Conservation (phyloP, 768 basidiomycete species). For the Termitomyces sp. region DNA sequence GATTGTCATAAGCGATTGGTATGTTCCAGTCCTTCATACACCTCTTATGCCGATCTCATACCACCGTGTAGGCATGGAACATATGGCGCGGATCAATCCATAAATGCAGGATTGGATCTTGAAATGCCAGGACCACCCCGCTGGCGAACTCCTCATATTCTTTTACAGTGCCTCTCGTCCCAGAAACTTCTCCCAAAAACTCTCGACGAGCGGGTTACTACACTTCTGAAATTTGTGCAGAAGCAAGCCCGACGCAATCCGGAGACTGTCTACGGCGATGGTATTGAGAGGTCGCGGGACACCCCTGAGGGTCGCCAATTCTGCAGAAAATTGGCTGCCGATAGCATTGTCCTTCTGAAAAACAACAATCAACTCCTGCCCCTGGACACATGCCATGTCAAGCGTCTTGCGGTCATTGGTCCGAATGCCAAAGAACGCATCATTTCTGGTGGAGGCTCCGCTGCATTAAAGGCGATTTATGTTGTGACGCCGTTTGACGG, state of each 20-base stretch:
- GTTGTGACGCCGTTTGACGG: conserved; percentile 64
- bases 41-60: neutral
- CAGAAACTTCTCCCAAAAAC: conserved; percentile 49
- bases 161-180: conserved; percentile 34
- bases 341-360: conserved; percentile 66
- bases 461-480: conserved; percentile 68
- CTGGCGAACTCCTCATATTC: conserved; percentile 53
- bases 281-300: conserved; percentile 54
- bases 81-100: conserved; percentile 62
- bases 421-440: conserved; percentile 65
- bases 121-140: conserved; percentile 78
- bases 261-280: conserved; percentile 63
- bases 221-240: conserved; percentile 57
- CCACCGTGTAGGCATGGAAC: conserved; percentile 56
- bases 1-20: conserved; percentile 80
- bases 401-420: conserved; percentile 63
- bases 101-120: conserved; percentile 76
- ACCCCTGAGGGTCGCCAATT: conserved; percentile 51
- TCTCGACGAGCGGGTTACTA: conserved; percentile 49
- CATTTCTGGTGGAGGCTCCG: conserved; percentile 78
- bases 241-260: conserved; percentile 53
- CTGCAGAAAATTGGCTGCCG: conserved; percentile 54
- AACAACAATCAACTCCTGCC: conserved; percentile 60
- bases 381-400: conserved; percentile 33
- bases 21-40: conserved; percentile 8